Percentiles rank a stretch among this genome's conserved stretches.
Evolutionary conservation across 2,329 filamentous ascomycete species (phyloP).

Genomic region (Botrytis aclada): DNA sequence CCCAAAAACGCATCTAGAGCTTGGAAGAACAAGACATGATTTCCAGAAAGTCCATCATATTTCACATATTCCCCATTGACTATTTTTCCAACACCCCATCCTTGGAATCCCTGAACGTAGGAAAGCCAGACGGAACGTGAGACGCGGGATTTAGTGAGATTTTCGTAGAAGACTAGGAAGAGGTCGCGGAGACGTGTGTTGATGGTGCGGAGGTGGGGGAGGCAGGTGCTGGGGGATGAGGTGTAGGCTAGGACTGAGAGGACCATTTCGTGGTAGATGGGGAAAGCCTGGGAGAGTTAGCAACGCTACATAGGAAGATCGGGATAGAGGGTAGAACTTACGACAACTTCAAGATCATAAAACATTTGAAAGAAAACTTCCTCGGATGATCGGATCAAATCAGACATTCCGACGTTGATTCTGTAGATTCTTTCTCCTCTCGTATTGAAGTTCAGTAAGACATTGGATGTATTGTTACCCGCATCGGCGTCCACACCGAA

Average conservation of each 20-base stretch:
- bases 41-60: constrained; percentile 15
- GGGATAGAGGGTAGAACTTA: background rate
- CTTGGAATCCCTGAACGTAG: constrained; percentile 16
- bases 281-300: background rate
- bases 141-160: background rate
- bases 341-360: constrained; percentile 17
- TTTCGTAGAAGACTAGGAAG: constrained; percentile 16
- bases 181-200: background rate
- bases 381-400: constrained; percentile 13
- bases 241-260: background rate
- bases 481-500: constrained; percentile 12
- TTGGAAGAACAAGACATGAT: constrained; percentile 16
- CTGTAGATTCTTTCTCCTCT: constrained; percentile 8
- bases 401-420: constrained; percentile 11
- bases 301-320: background rate
- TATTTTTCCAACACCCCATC: constrained; percentile 10
- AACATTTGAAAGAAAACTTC: constrained; percentile 19
- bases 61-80: constrained; percentile 1
- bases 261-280: constrained; percentile 15
- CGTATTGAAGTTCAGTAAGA: constrained; percentile 5
- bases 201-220: background rate
- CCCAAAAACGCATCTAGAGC: constrained; percentile 10
- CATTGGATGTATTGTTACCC: constrained; percentile 12
- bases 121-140: constrained; percentile 8
- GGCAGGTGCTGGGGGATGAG: background rate